phyloP scores from a whole-genome alignment of 192 early-diverging fungal genomes.

The Podila epigama region DNA sequence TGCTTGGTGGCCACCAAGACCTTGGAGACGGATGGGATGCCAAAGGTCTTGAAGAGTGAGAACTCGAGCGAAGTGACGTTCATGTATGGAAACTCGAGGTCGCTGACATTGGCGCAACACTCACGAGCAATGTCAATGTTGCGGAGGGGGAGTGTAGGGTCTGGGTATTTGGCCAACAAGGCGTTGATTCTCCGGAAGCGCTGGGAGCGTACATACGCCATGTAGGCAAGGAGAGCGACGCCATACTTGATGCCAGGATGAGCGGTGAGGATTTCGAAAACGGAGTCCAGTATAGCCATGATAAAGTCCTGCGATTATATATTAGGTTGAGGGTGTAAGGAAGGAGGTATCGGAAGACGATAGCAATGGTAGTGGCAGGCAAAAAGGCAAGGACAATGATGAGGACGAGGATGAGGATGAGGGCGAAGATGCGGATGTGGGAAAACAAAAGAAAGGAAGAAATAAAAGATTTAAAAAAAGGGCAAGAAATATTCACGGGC shows the following conservation, averaged over 20 bases:
- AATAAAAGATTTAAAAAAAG: no score
- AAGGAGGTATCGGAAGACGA: background rate
- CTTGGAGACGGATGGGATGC: slow-evolving; percentile 46
- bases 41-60: slow-evolving; percentile 53
- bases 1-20: slow-evolving; percentile 32
- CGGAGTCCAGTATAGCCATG: background rate
- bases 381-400: no score
- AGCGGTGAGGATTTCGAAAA: background rate
- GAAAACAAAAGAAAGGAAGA: no score
- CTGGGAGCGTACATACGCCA: slow-evolving; percentile 20
- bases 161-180: slow-evolving; percentile 41
- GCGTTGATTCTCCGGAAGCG: slow-evolving; percentile 31
- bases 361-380: background rate
- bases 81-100: slow-evolving; percentile 7
- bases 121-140: slow-evolving; percentile 28
- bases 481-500: no score
- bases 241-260: slow-evolving; percentile 5
- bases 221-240: background rate
- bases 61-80: slow-evolving; percentile 38
- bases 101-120: slow-evolving; percentile 2
- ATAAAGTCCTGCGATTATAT: background rate
- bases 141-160: slow-evolving; percentile 28
- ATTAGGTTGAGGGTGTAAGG: background rate
- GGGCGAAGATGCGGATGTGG: no score
- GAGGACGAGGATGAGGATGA: no score